A percentile compares a stretch with the other conserved stretches of the same genome.
phyloP scores from a whole-genome alignment of 1,139 yeast genomes.

The Candida buenavistaensis region DNA sequence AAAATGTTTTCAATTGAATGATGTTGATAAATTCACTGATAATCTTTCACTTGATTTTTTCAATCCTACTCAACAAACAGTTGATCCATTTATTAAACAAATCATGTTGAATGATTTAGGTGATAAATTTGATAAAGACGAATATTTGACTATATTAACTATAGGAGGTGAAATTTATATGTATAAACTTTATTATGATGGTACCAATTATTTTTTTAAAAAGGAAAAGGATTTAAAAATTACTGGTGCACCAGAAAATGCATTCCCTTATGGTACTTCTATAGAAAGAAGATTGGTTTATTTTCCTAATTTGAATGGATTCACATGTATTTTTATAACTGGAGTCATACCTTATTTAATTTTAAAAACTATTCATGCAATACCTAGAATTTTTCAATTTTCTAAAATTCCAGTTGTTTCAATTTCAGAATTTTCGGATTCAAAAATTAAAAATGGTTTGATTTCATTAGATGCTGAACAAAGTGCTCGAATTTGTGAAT shows the following conservation, averaged over 20 bases:
- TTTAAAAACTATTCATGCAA: constrained; percentile 61
- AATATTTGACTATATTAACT: constrained; percentile 69
- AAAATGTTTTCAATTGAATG: constrained; percentile 62
- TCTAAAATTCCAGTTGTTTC: constrained; percentile 65
- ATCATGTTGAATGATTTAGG: constrained; percentile 68
- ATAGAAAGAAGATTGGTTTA: constrained; percentile 70
- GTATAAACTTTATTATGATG: constrained; percentile 59
- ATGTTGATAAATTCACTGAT: constrained; percentile 59
- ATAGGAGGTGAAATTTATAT: constrained; percentile 76
- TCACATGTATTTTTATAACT: constrained; percentile 65
- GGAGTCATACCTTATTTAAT: constrained; percentile 76
- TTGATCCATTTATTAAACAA: constrained; percentile 77
- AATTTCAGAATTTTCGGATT: constrained; percentile 51
- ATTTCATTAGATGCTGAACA: constrained; percentile 72
- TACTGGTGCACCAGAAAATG: constrained; percentile 79
- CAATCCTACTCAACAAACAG: constrained; percentile 58
- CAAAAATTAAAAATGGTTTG: constrained; percentile 49
- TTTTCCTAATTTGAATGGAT: constrained; percentile 57
- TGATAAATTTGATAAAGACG: constrained; percentile 50
- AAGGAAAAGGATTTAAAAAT: constrained; percentile 48
- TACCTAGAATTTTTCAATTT: constrained; percentile 69
- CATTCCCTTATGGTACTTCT: constrained; percentile 66
- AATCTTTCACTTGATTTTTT: constrained; percentile 53
- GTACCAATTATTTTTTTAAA: constrained; percentile 47
- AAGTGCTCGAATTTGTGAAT: constrained; percentile 69